Percentiles rank a stretch among this genome's conserved stretches.
phyloP scores from a whole-genome alignment of 495 filamentous ascomycete species.

The Delitschia confertaspora region DNA sequence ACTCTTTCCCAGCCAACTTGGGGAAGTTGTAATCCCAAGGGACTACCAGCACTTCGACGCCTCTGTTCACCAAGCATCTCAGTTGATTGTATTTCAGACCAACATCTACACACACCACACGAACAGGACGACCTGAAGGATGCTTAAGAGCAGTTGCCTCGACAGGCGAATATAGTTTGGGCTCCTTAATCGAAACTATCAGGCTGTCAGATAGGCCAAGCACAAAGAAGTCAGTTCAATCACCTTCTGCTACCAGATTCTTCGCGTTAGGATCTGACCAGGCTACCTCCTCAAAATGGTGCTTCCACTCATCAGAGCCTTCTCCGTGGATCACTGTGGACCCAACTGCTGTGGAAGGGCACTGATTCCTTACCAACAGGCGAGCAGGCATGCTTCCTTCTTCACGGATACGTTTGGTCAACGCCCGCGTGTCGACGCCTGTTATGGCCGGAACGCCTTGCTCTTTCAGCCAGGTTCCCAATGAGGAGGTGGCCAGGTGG shows the following conservation, averaged over 20 bases:
- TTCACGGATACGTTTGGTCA: conserved; percentile 88
- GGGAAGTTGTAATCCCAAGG: conserved; percentile 94
- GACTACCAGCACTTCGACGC: conserved; percentile 89
- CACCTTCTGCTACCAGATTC: conserved; percentile 91
- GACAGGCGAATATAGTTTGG: conserved; percentile 70
- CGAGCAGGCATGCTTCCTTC: conserved; percentile 95
- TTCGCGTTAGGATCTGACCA: conserved; percentile 88
- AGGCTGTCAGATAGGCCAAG: conserved; percentile 17
- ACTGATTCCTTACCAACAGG: conserved; percentile 60
- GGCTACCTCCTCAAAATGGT: conserved; percentile 62
- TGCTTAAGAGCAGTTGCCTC: conserved; percentile 61
- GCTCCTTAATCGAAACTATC: conserved; percentile 75
- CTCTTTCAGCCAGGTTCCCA: conserved; percentile 92
- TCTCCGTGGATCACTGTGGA: conserved; percentile 25
- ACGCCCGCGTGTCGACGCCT: conserved; percentile 84
- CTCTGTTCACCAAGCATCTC: conserved; percentile 77
- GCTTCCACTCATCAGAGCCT: conserved; percentile 48
- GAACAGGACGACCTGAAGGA: conserved; percentile 73
- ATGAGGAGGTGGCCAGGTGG: conserved; percentile 76
- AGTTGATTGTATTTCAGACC: conserved; percentile 97
- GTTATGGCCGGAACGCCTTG: conserved; percentile 93
- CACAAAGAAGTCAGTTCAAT: conserved; percentile 34
- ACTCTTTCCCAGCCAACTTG: conserved; percentile 61
- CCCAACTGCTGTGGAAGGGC: conserved; percentile 33
- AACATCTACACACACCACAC: conserved; percentile 88